Base-by-base conservation (phyloP, 805 yeast species). In the Metschnikowia gruessii region DNA sequence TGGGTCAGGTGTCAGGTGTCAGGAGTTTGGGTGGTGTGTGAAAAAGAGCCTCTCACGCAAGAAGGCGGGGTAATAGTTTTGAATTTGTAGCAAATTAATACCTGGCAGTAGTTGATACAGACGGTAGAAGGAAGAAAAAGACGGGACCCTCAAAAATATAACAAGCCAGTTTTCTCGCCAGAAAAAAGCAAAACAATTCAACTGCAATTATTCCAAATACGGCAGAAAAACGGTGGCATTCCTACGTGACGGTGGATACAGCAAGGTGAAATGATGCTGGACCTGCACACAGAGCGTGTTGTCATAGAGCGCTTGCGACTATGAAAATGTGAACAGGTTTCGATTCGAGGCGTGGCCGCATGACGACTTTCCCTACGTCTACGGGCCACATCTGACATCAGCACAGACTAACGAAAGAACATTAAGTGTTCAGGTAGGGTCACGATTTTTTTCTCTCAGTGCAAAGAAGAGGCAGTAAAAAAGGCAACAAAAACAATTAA, bases 261-360 rank as follows among this genome's bases (percentile, higher is more conserved):
- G 46, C 46, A 43, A 43, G 42, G 42, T 43, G 42, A 26, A 43
- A 37, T 43, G 21, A n/a, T 26, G 29, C 12, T 15, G 29, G 34
- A 13, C 8, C 42, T 43, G 46, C 46, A 43, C 13, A 32, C 15
- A 15, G 34, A 16, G 22, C 39, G 42, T 21, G 30, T 21, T 37
- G 46, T 30, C 38, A 17, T 8, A 42, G 29, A 38, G 22, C 17
- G 32, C 32, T 24, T 37, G 45, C 4, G 38, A 8, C 26, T 22
- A 21, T 26, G 26, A 3, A 9, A 36, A 4, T n/a, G n/a, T n/a
- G n/a, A n/a, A n/a, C n/a, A 4, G 19, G 36, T 37, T 42, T 42
- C 41, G 46, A 42, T 42, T 42, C 22, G 35, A 22, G 33, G 33
- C n/a, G 28, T 26, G 28, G 28, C 28, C 11, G 28, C 28, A 26